Percentiles rank a stretch among this genome's conserved stretches.
Conservation (phyloP, 1,284 basidiomycete genomes). For the Tetrapyrgos nigripes region DNA sequence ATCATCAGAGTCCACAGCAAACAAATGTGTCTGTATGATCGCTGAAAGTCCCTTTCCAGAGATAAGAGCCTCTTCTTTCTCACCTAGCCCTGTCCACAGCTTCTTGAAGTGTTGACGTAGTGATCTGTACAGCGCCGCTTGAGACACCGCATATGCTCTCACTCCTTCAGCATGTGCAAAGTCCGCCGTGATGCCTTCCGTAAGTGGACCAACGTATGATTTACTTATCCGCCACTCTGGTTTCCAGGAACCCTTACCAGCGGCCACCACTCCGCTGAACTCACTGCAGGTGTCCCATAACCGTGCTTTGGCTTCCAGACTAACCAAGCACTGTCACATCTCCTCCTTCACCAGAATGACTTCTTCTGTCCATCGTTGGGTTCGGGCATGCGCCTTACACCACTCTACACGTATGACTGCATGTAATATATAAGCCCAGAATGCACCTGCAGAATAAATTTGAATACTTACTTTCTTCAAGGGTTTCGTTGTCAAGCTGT, state of each 20-base stretch:
- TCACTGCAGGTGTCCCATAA: background rate
- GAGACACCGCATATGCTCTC: too few species aligned
- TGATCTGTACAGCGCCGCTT: too few species aligned
- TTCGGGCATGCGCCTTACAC: slow-evolving; percentile 12
- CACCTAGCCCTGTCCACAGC: too few species aligned
- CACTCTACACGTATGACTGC: slow-evolving; percentile 18
- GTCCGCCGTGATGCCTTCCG: too few species aligned
- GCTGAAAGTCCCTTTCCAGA: too few species aligned
- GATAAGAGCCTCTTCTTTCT: too few species aligned
- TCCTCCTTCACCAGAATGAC: slow-evolving; percentile 22
- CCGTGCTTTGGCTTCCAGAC: background rate
- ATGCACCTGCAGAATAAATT: background rate
- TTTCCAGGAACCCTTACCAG: background rate
- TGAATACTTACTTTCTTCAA: background rate
- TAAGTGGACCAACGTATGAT: too few species aligned
- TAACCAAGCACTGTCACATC: slow-evolving; percentile 13
- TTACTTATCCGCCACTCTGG: too few species aligned
- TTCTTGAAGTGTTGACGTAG: too few species aligned
- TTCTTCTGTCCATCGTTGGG: slow-evolving; percentile 22
- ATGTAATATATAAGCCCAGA: background rate
- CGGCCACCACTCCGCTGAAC: background rate
- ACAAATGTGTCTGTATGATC: too few species aligned
- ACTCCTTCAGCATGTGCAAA: too few species aligned
- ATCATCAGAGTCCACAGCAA: too few species aligned
- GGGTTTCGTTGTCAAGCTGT: background rate